Conservation (phyloP, 106 monocot species). For the Iris macrosiphon region DNA sequence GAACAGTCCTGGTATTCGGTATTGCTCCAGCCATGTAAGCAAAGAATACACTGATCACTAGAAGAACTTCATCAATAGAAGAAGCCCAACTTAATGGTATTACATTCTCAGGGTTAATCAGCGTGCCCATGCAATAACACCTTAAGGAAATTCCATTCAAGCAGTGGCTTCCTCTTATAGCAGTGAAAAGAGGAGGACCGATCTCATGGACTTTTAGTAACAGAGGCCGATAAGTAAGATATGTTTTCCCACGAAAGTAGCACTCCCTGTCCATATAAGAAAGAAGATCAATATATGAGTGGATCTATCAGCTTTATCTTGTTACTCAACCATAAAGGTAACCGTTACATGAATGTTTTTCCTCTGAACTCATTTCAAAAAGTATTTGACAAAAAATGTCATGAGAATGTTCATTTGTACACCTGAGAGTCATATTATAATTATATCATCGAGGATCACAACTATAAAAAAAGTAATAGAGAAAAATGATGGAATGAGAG, state of each 20-base stretch:
- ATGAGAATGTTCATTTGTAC: too few species aligned
- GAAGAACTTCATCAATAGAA: slow-evolving; percentile 56
- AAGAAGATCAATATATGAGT: too few species aligned
- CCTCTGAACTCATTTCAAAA: too few species aligned
- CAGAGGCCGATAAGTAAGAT: background rate
- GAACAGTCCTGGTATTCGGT: slow-evolving; percentile 22
- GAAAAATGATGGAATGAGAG: background rate
- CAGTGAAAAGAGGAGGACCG: background rate
- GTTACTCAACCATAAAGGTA: too few species aligned
- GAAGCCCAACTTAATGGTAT: slow-evolving; percentile 36
- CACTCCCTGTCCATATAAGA: slow-evolving; percentile 10
- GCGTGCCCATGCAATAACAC: slow-evolving; percentile 25
- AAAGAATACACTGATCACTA: slow-evolving; percentile 60
- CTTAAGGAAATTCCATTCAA: slow-evolving; percentile 12
- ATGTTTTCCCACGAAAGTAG: background rate
- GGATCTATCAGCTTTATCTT: too few species aligned
- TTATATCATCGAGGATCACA: background rate
- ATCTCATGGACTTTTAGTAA: background rate
- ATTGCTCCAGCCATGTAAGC: slow-evolving; percentile 73
- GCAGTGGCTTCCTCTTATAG: background rate
- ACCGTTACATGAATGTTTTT: too few species aligned
- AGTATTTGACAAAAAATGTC: too few species aligned
- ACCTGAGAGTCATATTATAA: background rate
- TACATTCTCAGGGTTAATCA: slow-evolving; percentile 39
- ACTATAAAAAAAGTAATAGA: background rate